A percentile compares a stretch with the other conserved stretches of the same genome.
These are phyloP conservation scores for Wickerhamiella australiensis DNA, from an alignment of 805 yeast species.

Conservation along the genomic window DNA sequence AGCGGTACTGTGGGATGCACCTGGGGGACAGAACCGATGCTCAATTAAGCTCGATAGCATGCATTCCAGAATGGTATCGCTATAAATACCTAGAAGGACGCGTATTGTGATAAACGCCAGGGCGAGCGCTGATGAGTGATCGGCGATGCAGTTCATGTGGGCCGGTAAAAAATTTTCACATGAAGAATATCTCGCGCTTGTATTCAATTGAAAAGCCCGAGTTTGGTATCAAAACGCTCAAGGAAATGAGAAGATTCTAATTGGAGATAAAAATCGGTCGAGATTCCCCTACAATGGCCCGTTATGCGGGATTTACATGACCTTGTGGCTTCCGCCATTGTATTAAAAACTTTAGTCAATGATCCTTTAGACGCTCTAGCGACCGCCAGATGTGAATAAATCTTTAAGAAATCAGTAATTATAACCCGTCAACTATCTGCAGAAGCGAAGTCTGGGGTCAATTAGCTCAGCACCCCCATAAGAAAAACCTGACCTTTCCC, in stretches of 20 bases:
- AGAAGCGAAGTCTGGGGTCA: background rate
- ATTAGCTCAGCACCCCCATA: conserved; percentile 1
- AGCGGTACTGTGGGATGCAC: background rate
- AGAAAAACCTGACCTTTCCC: background rate
- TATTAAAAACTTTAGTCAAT: no score
- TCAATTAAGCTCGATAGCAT: no score
- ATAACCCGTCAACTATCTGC: background rate
- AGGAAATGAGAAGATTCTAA: background rate
- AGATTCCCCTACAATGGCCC: background rate
- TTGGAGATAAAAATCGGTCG: background rate
- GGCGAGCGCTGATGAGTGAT: background rate
- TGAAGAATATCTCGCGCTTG: background rate
- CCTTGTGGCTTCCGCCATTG: background rate
- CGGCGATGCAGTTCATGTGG: conserved; percentile 1
- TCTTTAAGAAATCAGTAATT: no score
- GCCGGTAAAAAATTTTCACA: background rate
- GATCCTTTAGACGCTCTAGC: no score
- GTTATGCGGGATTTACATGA: background rate
- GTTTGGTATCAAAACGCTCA: background rate
- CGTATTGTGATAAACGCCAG: no score
- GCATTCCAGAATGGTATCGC: no score
- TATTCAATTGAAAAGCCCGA: background rate
- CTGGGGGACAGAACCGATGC: background rate
- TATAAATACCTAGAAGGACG: no score
- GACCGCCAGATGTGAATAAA: no score